These are phyloP conservation scores for Groenewaldozyma tartarivorans DNA, from an alignment of 805 yeast genomes.

Conservation along the genomic window DNA sequence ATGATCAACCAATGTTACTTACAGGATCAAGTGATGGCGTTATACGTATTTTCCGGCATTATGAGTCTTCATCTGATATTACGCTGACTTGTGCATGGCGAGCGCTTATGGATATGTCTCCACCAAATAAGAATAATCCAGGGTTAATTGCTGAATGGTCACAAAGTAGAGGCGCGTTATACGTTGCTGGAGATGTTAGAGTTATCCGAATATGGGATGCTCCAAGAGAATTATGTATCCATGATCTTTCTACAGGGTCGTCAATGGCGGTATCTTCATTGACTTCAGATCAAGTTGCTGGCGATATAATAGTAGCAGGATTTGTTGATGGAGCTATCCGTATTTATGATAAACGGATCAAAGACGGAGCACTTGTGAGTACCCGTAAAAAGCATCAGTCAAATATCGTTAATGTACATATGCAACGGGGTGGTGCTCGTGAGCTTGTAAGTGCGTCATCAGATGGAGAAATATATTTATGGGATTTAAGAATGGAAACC, in stretches of 20 bases:
- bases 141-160: slow-evolving; percentile 94
- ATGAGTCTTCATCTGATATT: slow-evolving; percentile 45
- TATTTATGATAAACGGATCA: slow-evolving; percentile 79
- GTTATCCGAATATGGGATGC: slow-evolving; percentile 95
- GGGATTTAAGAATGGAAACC: slow-evolving; percentile 72
- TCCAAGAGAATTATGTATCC: slow-evolving; percentile 76
- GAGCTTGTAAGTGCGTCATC: slow-evolving; percentile 73
- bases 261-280: slow-evolving; percentile 79
- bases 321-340: slow-evolving; percentile 84
- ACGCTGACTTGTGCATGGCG: slow-evolving; percentile 84
- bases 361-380: slow-evolving; percentile 77
- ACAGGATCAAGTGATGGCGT: slow-evolving; percentile 93
- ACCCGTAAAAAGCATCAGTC: slow-evolving; percentile 57
- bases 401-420: slow-evolving; percentile 64
- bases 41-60: slow-evolving; percentile 74
- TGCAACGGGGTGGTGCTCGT: slow-evolving; percentile 95
- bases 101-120: slow-evolving; percentile 74
- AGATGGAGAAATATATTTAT: slow-evolving; percentile 73
- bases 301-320: slow-evolving; percentile 82
- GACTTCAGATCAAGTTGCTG: slow-evolving; percentile 93
- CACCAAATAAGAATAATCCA: slow-evolving; percentile 62
- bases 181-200: slow-evolving; percentile 92
- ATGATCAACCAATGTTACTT: slow-evolving; percentile 74
- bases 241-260: slow-evolving; percentile 85
- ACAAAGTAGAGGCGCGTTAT: slow-evolving; percentile 81